Evolutionary conservation across 805 yeast genomes (phyloP).

Genomic region (Ogataea henricii): DNA sequence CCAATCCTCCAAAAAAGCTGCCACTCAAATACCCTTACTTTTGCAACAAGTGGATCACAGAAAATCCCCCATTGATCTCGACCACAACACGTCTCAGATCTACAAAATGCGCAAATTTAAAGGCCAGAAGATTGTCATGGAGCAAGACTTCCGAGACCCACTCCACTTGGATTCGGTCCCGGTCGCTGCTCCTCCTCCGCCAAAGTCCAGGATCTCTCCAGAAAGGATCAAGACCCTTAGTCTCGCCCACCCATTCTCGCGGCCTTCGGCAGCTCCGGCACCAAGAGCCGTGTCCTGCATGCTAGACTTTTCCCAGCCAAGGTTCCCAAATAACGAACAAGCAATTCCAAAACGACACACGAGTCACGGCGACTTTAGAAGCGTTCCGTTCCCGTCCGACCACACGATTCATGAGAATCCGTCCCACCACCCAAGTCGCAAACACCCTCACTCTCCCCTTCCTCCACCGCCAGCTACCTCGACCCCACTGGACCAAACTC

Average conservation of each 20-base stretch:
- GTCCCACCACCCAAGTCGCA: too few species aligned
- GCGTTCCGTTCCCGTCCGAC: too few species aligned
- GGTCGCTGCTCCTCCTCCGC: slow-evolving; percentile 15
- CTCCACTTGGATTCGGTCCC: slow-evolving; percentile 8
- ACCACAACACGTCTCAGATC: neutral
- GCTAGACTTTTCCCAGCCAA: slow-evolving; percentile 3
- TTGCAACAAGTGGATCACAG: neutral
- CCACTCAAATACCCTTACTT: neutral
- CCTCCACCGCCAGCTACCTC: neutral
- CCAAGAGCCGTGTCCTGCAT: slow-evolving; percentile 3
- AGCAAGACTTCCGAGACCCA: slow-evolving; percentile 27
- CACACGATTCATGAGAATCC: too few species aligned
- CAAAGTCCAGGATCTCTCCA: neutral
- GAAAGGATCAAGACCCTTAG: neutral
- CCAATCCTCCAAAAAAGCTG: neutral
- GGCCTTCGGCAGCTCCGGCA: neutral
- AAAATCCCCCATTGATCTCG: neutral
- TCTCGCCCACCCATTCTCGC: neutral
- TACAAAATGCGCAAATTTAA: slow-evolving; percentile 25
- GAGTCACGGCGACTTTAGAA: neutral
- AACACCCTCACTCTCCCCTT: neutral
- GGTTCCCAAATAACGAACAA: slow-evolving; percentile 1
- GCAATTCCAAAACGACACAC: slow-evolving; percentile 7
- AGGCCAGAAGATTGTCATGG: slow-evolving; percentile 27
- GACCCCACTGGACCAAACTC: neutral